Conservation (phyloP, 441 rosid genomes). For the Geranium incanum region DNA sequence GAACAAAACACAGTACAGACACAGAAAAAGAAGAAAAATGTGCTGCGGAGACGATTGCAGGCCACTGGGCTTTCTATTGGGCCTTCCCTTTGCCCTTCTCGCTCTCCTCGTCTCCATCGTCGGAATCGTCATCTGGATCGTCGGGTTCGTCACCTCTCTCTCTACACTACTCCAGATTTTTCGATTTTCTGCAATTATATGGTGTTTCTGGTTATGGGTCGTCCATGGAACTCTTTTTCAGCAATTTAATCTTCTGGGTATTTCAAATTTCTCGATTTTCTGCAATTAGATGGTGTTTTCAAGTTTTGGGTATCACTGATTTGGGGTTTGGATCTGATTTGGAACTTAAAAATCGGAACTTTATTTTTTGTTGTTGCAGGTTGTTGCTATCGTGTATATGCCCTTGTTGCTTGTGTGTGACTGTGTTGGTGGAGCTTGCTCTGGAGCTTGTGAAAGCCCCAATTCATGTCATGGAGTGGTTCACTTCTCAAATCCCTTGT, state of each 20-base stretch:
- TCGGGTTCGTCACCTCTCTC: slow-evolving; percentile 17
- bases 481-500: slow-evolving; percentile 60
- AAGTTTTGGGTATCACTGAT: background rate
- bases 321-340: background rate
- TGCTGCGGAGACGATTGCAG: slow-evolving; percentile 17
- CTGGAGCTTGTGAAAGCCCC: slow-evolving; percentile 66
- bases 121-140: slow-evolving; percentile 27
- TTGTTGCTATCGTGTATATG: slow-evolving; percentile 51
- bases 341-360: background rate
- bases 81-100: slow-evolving; percentile 6
- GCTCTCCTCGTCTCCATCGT: slow-evolving; percentile 15
- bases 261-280: slow-evolving; percentile 8
- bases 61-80: slow-evolving; percentile 21
- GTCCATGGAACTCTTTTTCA: background rate
- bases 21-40: background rate
- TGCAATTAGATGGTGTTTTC: background rate
- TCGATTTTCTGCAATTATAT: background rate
- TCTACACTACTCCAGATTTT: slow-evolving; percentile 7
- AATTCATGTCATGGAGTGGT: slow-evolving; percentile 63
- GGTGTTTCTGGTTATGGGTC: background rate
- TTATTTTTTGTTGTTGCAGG: slow-evolving; percentile 30
- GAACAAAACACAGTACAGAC: background rate
- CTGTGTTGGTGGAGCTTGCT: slow-evolving; percentile 53
- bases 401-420: slow-evolving; percentile 53
- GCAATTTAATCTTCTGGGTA: slow-evolving; percentile 6